phyloP scores from a whole-genome alignment of 73 alveolate genomes.

The Paramecium caudatum region DNA sequence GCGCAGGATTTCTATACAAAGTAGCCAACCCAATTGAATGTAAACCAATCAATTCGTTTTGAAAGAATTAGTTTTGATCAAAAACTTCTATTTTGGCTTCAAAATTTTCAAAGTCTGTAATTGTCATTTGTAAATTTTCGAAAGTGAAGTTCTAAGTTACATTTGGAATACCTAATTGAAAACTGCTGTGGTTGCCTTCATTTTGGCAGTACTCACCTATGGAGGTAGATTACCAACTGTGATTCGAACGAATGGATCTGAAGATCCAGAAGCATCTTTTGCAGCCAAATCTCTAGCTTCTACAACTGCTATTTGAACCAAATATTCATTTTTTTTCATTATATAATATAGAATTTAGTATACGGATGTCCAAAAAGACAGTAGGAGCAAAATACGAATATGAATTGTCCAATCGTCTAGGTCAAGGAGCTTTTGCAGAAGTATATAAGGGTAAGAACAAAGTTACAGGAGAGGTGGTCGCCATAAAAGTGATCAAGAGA shows the following conservation, averaged over 20 bases:
- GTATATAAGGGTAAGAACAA: conserved; percentile 73
- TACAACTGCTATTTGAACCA: conserved; percentile 84
- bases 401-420: conserved; percentile 42
- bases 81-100: conserved; percentile 89
- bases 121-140: conserved; percentile 82
- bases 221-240: conserved; percentile 87
- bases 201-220: conserved; percentile 85
- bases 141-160: conserved; percentile 81
- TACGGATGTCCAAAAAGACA: conserved; percentile 65
- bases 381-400: conserved; percentile 72
- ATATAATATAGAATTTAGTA: conserved; percentile 4
- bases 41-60: conserved; percentile 89
- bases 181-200: conserved; percentile 85
- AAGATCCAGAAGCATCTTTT: conserved; percentile 91
- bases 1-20: conserved; percentile 88
- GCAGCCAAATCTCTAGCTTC: conserved; percentile 93
- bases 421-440: conserved; percentile 74
- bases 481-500: conserved; percentile 74
- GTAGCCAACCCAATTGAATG: conserved; percentile 93
- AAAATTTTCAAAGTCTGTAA: conserved; percentile 89
- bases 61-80: conserved; percentile 85
- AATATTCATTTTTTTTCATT: conserved; percentile 63
- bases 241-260: conserved; percentile 94
- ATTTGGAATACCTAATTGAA: conserved; percentile 86
- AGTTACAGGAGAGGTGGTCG: conserved; percentile 68